phyloP scores from a whole-genome alignment of 2,329 filamentous ascomycete genomes.

The Hymenoscyphus occultus region DNA sequence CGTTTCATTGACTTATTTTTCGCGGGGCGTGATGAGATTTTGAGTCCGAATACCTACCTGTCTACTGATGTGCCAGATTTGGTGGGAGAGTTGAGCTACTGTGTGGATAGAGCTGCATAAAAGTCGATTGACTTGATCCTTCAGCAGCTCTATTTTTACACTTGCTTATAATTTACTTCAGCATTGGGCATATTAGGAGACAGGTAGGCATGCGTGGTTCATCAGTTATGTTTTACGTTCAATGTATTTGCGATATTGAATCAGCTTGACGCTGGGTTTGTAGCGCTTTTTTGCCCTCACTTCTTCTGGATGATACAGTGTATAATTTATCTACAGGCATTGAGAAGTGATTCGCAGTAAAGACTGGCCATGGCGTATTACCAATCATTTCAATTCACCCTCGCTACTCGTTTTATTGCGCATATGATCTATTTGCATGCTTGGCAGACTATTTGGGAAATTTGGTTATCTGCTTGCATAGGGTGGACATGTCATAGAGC shows the following conservation, averaged over 20 bases:
- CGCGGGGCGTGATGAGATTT: background rate
- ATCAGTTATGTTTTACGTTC: background rate
- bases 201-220: background rate
- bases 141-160: background rate
- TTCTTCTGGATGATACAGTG: too few relatives aligned
- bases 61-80: background rate
- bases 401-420: background rate
- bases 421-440: conserved; percentile 1
- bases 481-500: background rate
- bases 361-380: background rate
- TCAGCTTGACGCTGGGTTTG: too few relatives aligned
- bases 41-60: background rate
- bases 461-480: background rate
- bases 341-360: background rate
- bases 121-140: background rate
- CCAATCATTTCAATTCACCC: background rate
- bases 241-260: background rate
- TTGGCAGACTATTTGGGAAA: background rate
- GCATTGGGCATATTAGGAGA: background rate
- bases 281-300: too few relatives aligned
- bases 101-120: background rate
- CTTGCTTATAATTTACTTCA: background rate
- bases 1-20: background rate
- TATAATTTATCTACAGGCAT: too few relatives aligned
- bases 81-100: background rate